A percentile compares a stretch with the other conserved stretches of the same genome.
phyloP scores from a whole-genome alignment of 2,329 filamentous ascomycete species.

The Trichoderma arundinaceum region DNA sequence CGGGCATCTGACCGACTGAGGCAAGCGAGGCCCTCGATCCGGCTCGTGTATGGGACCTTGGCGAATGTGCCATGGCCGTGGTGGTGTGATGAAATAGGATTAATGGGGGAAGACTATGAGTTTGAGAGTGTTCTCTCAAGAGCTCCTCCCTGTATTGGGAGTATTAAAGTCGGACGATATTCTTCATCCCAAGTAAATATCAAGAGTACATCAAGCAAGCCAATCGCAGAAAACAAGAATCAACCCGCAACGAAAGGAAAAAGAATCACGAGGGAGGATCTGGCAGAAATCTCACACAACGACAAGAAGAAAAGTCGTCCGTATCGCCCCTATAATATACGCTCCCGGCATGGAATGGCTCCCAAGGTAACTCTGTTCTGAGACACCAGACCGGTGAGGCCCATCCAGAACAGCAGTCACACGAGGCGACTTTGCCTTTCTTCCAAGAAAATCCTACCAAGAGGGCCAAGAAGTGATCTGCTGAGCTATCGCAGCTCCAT shows the following conservation, averaged over 20 bases:
- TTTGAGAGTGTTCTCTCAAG: too few species aligned
- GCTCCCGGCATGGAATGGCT: not conserved
- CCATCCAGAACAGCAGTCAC: not conserved
- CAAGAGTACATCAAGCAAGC: not conserved
- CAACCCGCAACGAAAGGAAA: not conserved
- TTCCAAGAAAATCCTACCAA: too few species aligned
- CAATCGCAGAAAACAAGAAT: not conserved
- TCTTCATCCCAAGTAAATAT: not conserved
- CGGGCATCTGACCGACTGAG: conserved; percentile 44
- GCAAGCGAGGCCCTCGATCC: conserved; percentile 37
- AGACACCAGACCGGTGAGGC: conserved; percentile 2
- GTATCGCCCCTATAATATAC: not conserved
- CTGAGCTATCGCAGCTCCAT: not conserved
- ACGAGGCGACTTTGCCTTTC: not conserved
- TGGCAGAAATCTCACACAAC: not conserved
- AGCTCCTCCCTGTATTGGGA: too few species aligned
- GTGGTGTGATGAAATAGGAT: too few species aligned
- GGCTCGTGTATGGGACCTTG: conserved; percentile 22
- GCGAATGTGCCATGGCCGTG: conserved; percentile 15
- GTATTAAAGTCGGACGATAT: not conserved
- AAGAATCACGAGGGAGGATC: not conserved
- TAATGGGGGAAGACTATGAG: too few species aligned
- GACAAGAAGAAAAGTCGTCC: not conserved
- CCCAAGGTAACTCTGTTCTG: not conserved
- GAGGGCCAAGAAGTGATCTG: not conserved